Base-by-base conservation (phyloP, 2,329 filamentous ascomycete species). In the Biscogniauxia sp. region DNA sequence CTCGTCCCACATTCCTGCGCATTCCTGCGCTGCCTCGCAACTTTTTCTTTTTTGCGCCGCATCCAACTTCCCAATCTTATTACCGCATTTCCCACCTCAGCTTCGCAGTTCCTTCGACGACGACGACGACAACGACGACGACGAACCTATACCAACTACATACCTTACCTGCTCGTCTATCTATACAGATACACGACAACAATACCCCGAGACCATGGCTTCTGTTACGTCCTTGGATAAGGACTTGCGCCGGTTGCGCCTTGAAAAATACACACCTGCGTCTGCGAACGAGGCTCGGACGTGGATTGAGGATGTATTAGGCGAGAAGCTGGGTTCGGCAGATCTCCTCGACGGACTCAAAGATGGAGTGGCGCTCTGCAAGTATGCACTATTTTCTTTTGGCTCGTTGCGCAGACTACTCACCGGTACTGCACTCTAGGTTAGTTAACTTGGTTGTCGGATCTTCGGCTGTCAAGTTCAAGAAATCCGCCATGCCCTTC, bases 191-290 rank as follows among this genome's bases (percentile, higher is more conserved):
- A 32, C 28, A 32, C 3, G 23, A 23, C 23, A 23, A 23, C 23
- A 23, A n/a, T 49, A 20, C 20, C 50, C 11, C 5, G 5, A 23
- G 15, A 54, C 60, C 64, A 98, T 98, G 94, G 93, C 94, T 69
- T 97, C 94, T 49, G 94, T 98, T 32, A 86, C 92, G 65, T 97
- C 92, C 65, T 82, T 99, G 63, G 95, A 98, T 78, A 94, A 94
- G 77, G 95, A 99, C 81, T 84, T 99, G 87, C 91, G 92, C 83
- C 93, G 88, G 75, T 78, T 98, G 84, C 93, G 95, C 77, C 83
- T 97, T 71, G 91, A 93, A 63, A 91, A 94, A 78, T 98, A 97
- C 78, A 98, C 94, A 1, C 92, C 93, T 20, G 87, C 90, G 69
- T 93, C 93, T 50, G 93, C 93, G 56, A 92, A 92, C 69, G 93